Percentiles rank a stretch among this genome's conserved stretches.
phyloP scores from a whole-genome alignment of 768 basidiomycete species.

The Ramaria rubella region DNA sequence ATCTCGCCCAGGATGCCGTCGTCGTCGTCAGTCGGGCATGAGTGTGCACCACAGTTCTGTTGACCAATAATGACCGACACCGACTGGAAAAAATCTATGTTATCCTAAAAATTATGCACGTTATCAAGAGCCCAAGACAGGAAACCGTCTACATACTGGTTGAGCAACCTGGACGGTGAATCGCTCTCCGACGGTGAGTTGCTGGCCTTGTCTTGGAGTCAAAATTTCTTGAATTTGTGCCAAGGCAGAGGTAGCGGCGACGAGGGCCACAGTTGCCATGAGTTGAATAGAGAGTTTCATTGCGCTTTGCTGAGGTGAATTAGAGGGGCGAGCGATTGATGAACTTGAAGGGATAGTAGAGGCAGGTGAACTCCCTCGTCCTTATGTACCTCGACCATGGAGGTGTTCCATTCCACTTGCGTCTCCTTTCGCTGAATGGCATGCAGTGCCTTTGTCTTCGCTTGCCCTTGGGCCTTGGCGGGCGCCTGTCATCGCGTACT shows the following conservation, averaged over 20 bases:
- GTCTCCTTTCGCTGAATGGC: too few species aligned
- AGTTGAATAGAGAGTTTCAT: neutral
- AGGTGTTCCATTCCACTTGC: too few species aligned
- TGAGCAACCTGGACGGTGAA: conserved; percentile 8
- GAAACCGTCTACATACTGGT: neutral
- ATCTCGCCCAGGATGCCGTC: conserved; percentile 6
- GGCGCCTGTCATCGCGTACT: too few species aligned
- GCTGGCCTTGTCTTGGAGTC: neutral
- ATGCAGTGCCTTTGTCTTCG: too few species aligned
- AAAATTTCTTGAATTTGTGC: conserved; percentile 1
- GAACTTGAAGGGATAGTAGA: too few species aligned
- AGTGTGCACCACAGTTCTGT: neutral
- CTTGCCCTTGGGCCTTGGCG: too few species aligned
- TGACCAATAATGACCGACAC: conserved; percentile 3
- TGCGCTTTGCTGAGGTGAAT: neutral
- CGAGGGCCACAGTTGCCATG: neutral
- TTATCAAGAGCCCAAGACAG: neutral
- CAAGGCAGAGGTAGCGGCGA: neutral
- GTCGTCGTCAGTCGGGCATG: conserved; percentile 4
- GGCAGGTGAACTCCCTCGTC: too few species aligned
- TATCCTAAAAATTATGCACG: neutral
- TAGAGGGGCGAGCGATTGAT: too few species aligned
- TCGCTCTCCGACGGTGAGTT: neutral
- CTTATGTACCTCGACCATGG: too few species aligned
- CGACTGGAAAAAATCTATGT: neutral